A percentile compares a stretch with the other conserved stretches of the same genome.
Evolutionary conservation across 768 basidiomycete species (phyloP).

Genomic region (Harrya chromipes): DNA sequence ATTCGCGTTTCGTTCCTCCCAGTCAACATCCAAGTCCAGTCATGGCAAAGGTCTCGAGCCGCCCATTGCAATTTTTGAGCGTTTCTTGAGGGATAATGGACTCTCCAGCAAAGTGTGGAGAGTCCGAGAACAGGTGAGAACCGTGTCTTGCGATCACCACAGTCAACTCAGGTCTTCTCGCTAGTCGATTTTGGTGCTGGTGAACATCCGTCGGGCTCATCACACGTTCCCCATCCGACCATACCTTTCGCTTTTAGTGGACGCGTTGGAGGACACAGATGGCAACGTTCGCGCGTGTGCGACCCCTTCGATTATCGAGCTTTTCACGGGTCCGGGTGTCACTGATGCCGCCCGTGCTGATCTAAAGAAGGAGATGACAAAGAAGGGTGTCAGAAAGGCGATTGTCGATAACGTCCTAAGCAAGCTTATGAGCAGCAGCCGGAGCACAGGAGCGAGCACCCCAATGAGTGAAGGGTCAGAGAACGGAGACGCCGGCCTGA

Average conservation of each 20-base stretch:
- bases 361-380: slow-evolving; percentile 86
- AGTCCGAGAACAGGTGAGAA: slow-evolving; percentile 80
- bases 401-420: slow-evolving; percentile 79
- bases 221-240: slow-evolving; percentile 77
- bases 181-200: slow-evolving; percentile 63
- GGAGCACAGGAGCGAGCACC: slow-evolving; percentile 39
- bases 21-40: slow-evolving; percentile 41
- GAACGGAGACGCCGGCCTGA: slow-evolving; percentile 35
- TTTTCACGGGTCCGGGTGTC: slow-evolving; percentile 83
- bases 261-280: slow-evolving; percentile 87
- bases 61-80: slow-evolving; percentile 67
- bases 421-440: slow-evolving; percentile 51
- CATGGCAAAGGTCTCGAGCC: slow-evolving; percentile 65
- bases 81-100: slow-evolving; percentile 66
- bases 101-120: slow-evolving; percentile 81
- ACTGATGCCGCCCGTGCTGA: slow-evolving; percentile 87
- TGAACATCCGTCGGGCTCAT: slow-evolving; percentile 68
- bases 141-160: not conserved
- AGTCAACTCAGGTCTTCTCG: slow-evolving; percentile 1
- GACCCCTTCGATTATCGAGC: slow-evolving; percentile 71
- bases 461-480: slow-evolving; percentile 60
- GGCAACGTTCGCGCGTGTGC: slow-evolving; percentile 86
- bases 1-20: slow-evolving; percentile 60
- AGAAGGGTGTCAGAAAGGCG: slow-evolving; percentile 82
- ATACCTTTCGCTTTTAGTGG: slow-evolving; percentile 78